A percentile compares a stretch with the other conserved stretches of the same genome.
Conservation (phyloP, 1,284 basidiomycete genomes). For the Veloboletus limbatus region DNA sequence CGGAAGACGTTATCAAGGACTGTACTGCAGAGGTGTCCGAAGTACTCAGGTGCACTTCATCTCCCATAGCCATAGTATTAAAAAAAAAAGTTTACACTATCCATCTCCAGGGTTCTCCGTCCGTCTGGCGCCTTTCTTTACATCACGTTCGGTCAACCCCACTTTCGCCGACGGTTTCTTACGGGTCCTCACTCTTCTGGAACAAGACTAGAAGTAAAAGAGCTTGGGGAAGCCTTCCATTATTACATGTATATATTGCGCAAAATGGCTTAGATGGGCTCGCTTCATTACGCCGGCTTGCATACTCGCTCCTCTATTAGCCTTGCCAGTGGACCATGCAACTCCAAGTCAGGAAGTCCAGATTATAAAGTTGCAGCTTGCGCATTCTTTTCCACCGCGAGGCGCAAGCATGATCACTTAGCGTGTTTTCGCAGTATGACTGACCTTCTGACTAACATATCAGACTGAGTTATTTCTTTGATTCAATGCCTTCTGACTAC, state of each 20-base stretch:
- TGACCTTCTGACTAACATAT: no score
- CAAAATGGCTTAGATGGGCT: constrained; percentile 16
- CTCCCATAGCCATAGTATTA: no score
- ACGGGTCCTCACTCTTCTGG: constrained; percentile 39
- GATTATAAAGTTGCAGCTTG: no score
- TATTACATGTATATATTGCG: constrained; percentile 76
- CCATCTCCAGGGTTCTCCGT: constrained; percentile 56
- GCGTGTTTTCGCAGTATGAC: no score
- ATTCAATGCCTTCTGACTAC: no score
- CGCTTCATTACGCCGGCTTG: neutral
- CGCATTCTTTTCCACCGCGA: no score
- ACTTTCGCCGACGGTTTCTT: constrained; percentile 78
- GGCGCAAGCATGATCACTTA: no score
- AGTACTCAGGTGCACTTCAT: constrained; percentile 56
- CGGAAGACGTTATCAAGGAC: constrained; percentile 69
- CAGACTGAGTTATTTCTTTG: no score
- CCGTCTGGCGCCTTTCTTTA: constrained; percentile 73
- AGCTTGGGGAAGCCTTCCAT: constrained; percentile 78
- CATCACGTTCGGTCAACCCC: constrained; percentile 89
- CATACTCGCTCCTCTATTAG: neutral
- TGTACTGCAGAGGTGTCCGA: constrained; percentile 83
- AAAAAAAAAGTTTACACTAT: neutral
- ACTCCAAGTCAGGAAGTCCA: no score
- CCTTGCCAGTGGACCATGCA: no score
- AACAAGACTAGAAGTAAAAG: constrained; percentile 62